phyloP scores from a whole-genome alignment of 2,329 filamentous ascomycete species.

The Talaromyces marneffei region DNA sequence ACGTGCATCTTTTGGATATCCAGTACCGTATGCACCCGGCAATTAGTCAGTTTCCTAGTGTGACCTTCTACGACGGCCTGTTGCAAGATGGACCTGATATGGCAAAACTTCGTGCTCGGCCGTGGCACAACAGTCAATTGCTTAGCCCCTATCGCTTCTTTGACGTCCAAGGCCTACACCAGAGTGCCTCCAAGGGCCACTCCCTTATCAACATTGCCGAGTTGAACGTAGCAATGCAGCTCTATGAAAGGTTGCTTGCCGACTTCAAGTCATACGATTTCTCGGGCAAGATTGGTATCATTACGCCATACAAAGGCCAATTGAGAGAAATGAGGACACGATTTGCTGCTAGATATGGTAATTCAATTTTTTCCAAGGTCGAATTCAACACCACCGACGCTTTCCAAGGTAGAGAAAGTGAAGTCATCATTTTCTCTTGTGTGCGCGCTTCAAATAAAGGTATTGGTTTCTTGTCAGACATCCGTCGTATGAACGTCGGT shows the following conservation, averaged over 20 bases:
- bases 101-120: constrained; percentile 65
- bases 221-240: constrained; percentile 73
- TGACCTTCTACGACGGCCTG: constrained; percentile 84
- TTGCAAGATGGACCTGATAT: constrained; percentile 82
- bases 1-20: constrained; percentile 90
- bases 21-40: constrained; percentile 99
- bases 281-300: constrained; percentile 84
- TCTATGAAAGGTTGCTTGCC: constrained; percentile 71
- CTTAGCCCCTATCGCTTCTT: constrained; percentile 96
- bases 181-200: constrained; percentile 72
- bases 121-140: constrained; percentile 78
- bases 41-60: constrained; percentile 85
- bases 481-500: constrained; percentile 98
- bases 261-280: constrained; percentile 68
- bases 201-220: constrained; percentile 88
- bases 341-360: constrained; percentile 68
- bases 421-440: constrained; percentile 98
- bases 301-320: constrained; percentile 96
- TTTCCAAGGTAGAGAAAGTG: constrained; percentile 92
- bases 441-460: constrained; percentile 87
- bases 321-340: constrained; percentile 69
- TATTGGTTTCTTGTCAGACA: constrained; percentile 97
- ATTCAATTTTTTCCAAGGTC: constrained; percentile 67
- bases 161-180: constrained; percentile 84
- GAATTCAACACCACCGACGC: constrained; percentile 99